phyloP scores from a whole-genome alignment of 139 green algal genomes.

The Zygnema cylindricum region DNA sequence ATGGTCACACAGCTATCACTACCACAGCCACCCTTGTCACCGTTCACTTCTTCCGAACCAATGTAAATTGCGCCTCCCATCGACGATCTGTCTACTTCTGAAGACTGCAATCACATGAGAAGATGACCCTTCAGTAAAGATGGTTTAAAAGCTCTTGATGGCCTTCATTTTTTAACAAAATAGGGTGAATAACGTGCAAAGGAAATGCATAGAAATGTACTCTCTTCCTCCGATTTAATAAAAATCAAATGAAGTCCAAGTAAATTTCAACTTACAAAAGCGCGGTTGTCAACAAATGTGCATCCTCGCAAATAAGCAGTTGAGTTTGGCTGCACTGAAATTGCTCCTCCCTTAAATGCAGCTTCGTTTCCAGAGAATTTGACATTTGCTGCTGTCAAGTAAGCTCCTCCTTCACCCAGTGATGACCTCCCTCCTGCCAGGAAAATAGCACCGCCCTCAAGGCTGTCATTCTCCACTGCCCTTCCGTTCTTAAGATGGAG shows the following conservation, averaged over 20 bases:
- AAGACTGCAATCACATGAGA: no score
- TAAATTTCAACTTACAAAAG: constrained; percentile 1
- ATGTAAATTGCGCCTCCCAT: constrained; percentile 9
- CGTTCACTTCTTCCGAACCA: neutral
- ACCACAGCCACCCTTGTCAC: neutral
- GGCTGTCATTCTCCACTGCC: neutral
- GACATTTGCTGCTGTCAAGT: neutral
- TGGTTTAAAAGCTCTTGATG: no score
- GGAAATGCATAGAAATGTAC: no score
- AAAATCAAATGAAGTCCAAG: neutral
- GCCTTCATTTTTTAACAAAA: no score
- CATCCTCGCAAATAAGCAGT: constrained; percentile 4
- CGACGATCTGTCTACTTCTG: no score
- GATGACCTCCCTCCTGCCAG: neutral
- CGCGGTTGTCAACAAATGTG: neutral
- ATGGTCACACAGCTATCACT: constrained; percentile 10
- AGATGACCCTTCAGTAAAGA: no score
- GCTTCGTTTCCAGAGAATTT: neutral
- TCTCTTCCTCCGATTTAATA: no score
- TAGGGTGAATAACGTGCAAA: no score
- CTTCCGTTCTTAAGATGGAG: neutral
- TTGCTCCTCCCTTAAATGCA: neutral
- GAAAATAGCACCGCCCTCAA: neutral
- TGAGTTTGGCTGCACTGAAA: constrained; percentile 5
- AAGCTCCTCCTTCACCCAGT: neutral